Percentiles rank a stretch among this genome's conserved stretches.
Conservation (phyloP, 306 rosid genomes). For the Oxytropis ochrocephala region DNA sequence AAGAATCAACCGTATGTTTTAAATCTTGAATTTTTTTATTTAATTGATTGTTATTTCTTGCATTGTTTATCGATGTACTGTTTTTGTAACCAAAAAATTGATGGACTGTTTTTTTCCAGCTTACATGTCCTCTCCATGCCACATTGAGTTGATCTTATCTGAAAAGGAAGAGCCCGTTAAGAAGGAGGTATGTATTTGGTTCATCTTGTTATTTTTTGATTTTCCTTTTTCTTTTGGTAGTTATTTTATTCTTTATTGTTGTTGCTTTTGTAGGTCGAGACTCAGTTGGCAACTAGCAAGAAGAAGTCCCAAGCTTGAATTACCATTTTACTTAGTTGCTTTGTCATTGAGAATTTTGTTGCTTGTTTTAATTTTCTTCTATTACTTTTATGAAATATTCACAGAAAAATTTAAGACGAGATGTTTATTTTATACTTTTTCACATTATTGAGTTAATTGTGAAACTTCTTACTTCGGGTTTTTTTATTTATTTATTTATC, state of each 20-base stretch:
- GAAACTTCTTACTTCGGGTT: too few species aligned
- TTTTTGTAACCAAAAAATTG: too few species aligned
- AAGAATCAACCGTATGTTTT: conserved; percentile 74
- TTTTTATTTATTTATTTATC: too few species aligned
- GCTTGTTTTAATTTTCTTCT: background rate
- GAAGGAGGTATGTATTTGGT: conserved; percentile 75
- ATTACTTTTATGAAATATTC: too few species aligned
- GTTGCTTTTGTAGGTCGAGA: conserved; percentile 48
- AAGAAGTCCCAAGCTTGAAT: conserved; percentile 47
- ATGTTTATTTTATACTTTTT: too few species aligned
- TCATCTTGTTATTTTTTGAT: background rate
- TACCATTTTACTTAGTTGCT: background rate
- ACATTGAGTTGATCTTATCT: conserved; percentile 69
- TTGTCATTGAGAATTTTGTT: conserved; percentile 23
- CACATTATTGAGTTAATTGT: too few species aligned
- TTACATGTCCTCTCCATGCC: conserved; percentile 95
- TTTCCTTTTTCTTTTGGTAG: background rate
- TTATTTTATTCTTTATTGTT: too few species aligned
- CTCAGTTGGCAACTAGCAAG: conserved; percentile 74
- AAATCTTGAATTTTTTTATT: background rate
- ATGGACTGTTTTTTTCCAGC: conserved; percentile 35
- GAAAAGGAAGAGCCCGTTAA: conserved; percentile 89
- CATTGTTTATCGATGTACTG: too few species aligned
- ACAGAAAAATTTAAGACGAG: too few species aligned
- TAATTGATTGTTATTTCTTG: background rate